These are phyloP conservation scores for Coprinopsis marcescibilis DNA, from an alignment of 768 basidiomycete species.

Conservation along the genomic window DNA sequence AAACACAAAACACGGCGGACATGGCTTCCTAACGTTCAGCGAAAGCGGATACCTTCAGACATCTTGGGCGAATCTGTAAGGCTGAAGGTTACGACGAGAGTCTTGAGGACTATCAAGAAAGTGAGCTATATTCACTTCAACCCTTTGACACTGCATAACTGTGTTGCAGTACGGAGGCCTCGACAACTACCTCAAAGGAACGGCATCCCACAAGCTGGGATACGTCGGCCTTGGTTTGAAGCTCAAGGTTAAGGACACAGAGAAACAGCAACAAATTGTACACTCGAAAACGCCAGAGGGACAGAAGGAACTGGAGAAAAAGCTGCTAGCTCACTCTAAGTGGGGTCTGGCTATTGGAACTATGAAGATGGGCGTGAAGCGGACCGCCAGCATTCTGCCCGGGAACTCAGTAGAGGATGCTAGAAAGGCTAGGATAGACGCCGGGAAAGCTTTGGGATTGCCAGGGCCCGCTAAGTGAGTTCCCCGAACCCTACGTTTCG, in stretches of 20 bases:
- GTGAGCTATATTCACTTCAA: constrained; percentile 28
- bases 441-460: constrained; percentile 23
- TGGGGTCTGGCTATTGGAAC: background rate
- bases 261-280: constrained; percentile 8
- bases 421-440: constrained; percentile 19
- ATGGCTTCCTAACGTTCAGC: constrained; percentile 86
- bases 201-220: constrained; percentile 28
- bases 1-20: constrained; percentile 81
- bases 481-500: background rate
- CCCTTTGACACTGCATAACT: background rate
- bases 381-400: background rate
- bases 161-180: constrained; percentile 59
- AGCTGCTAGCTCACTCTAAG: background rate
- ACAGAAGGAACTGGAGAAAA: background rate
- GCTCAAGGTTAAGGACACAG: constrained; percentile 23
- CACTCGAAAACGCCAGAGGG: background rate
- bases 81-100: constrained; percentile 70
- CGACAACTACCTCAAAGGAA: constrained; percentile 58
- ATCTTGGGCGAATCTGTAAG: constrained; percentile 50
- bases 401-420: constrained; percentile 15
- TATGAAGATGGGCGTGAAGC: background rate
- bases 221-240: constrained; percentile 47
- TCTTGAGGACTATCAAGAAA: constrained; percentile 80
- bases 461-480: constrained; percentile 22
- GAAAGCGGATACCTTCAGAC: constrained; percentile 67